Conservation (phyloP, 2,329 filamentous ascomycete genomes). For the Aspergillus uvarum region DNA sequence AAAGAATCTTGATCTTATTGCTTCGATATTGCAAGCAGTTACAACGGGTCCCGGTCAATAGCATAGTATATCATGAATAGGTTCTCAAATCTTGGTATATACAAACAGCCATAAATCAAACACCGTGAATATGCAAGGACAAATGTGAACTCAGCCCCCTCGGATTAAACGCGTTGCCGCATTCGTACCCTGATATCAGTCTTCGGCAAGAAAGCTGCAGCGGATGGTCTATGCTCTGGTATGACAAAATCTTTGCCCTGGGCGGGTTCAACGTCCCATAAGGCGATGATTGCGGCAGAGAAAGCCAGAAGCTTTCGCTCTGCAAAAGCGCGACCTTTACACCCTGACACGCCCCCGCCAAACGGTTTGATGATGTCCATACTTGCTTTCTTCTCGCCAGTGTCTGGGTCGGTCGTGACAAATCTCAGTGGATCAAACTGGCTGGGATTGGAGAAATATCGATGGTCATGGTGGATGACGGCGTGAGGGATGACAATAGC, state of each 20-base stretch:
- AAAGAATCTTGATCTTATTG: not conserved
- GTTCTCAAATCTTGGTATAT: not conserved
- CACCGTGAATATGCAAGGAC: constrained; percentile 5
- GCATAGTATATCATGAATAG: not conserved
- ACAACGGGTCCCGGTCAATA: constrained; percentile 30
- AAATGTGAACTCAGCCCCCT: not conserved
- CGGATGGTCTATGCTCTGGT: constrained; percentile 51
- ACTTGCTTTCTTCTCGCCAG: constrained; percentile 36
- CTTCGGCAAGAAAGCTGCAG: constrained; percentile 52
- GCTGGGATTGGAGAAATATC: constrained; percentile 42
- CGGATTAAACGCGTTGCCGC: constrained; percentile 38
- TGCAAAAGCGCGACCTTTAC: constrained; percentile 53
- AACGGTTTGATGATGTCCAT: constrained; percentile 49
- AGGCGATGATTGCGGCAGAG: constrained; percentile 52
- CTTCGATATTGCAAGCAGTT: constrained; percentile 48
- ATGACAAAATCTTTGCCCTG: constrained; percentile 50
- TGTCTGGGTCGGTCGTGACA: constrained; percentile 43
- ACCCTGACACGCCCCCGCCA: constrained; percentile 51
- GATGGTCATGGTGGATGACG: constrained; percentile 44
- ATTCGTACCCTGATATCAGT: constrained; percentile 57
- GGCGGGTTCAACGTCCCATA: constrained; percentile 57
- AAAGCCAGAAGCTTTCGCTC: constrained; percentile 53
- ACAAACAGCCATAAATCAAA: not conserved
- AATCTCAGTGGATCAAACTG: constrained; percentile 49
- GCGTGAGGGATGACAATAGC: constrained; percentile 47